Conservation (phyloP, 768 basidiomycete species). For the Phanerochaete sordida region DNA sequence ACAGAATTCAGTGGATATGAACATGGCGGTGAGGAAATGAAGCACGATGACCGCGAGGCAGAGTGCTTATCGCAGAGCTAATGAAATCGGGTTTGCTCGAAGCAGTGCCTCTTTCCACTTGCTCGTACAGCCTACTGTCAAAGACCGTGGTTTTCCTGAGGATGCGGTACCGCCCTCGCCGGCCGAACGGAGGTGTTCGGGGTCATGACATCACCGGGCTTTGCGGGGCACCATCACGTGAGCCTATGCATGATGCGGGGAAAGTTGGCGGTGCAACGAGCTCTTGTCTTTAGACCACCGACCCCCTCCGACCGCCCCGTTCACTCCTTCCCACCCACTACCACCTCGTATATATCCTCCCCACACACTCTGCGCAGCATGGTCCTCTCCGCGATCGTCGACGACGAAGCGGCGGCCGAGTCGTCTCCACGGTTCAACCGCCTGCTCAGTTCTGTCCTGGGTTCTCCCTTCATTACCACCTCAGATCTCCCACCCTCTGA, state of each 20-base stretch:
- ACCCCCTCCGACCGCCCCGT: neutral
- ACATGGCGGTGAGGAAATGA: too few relatives aligned
- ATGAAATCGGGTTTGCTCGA: too few relatives aligned
- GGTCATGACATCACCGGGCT: neutral
- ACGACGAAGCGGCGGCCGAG: neutral
- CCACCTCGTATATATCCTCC: neutral
- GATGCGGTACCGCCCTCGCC: too few relatives aligned
- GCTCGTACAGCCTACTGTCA: too few relatives aligned
- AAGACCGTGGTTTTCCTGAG: too few relatives aligned
- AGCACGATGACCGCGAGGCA: too few relatives aligned
- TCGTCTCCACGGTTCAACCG: constrained; percentile 26
- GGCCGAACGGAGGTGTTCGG: neutral
- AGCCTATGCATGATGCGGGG: neutral
- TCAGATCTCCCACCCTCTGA: constrained; percentile 23
- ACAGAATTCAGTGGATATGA: too few relatives aligned
- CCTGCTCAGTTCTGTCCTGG: constrained; percentile 32
- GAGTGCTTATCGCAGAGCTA: too few relatives aligned
- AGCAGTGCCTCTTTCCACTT: too few relatives aligned
- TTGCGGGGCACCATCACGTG: constrained; percentile 1
- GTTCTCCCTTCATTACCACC: constrained; percentile 29
- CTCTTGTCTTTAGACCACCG: neutral
- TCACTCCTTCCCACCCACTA: neutral
- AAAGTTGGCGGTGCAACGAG: neutral
- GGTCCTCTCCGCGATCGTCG: neutral
- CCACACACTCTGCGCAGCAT: neutral